These are phyloP conservation scores for Biscogniauxia sp. DNA, from an alignment of 2,329 filamentous ascomycete species.

Conservation along the genomic window DNA sequence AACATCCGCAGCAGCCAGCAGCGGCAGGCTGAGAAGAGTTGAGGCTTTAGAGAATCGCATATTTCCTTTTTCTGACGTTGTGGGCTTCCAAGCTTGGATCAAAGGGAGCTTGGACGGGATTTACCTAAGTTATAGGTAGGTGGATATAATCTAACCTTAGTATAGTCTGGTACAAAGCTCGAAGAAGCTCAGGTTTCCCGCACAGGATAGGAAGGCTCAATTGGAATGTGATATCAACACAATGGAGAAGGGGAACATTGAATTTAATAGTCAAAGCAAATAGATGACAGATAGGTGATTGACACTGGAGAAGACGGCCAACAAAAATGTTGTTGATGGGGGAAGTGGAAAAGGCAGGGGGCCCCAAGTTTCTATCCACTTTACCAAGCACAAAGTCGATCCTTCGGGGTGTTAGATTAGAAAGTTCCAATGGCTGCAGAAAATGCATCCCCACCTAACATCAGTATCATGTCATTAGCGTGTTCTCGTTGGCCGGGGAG, in stretches of 20 bases:
- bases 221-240: neutral
- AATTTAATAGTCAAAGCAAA: neutral
- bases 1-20: constrained; percentile 53
- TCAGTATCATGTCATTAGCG: constrained; percentile 9
- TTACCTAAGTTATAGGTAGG: no score
- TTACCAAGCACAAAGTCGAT: neutral
- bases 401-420: neutral
- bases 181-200: neutral
- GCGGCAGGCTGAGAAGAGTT: constrained; percentile 53
- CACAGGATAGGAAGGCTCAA: neutral
- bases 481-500: constrained; percentile 17
- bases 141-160: no score
- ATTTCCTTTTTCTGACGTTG: constrained; percentile 33
- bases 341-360: neutral
- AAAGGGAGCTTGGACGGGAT: constrained; percentile 1
- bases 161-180: neutral
- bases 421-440: neutral
- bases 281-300: neutral
- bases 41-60: constrained; percentile 56
- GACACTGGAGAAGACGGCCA: neutral
- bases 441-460: constrained; percentile 14
- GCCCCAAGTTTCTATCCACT: neutral
- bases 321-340: neutral
- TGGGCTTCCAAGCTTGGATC: constrained; percentile 8
- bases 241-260: neutral